phyloP scores from a whole-genome alignment of 768 basidiomycete genomes.

The Trametes meyenii region DNA sequence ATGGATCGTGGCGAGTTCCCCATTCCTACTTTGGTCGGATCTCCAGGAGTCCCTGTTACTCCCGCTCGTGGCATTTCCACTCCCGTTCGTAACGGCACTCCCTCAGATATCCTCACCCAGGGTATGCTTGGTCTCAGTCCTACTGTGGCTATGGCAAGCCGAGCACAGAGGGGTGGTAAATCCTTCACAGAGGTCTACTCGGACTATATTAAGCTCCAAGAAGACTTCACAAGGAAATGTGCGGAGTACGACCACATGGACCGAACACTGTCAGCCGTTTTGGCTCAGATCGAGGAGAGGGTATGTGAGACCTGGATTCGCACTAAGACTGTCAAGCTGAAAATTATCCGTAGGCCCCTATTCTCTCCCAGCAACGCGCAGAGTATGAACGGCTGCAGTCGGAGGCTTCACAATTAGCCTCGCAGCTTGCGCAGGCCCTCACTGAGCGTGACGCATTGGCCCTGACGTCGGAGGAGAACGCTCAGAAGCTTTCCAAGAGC shows the following conservation, averaged over 20 bases:
- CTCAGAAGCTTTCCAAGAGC: slow-evolving; percentile 63
- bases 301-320: slow-evolving; percentile 45
- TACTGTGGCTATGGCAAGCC: slow-evolving; percentile 84
- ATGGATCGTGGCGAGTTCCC: slow-evolving; percentile 77
- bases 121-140: slow-evolving; percentile 78
- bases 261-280: slow-evolving; percentile 72
- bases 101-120: slow-evolving; percentile 49
- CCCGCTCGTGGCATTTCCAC: slow-evolving; percentile 43
- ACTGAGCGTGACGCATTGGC: slow-evolving; percentile 72
- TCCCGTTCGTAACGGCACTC: slow-evolving; percentile 42
- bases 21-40: slow-evolving; percentile 43
- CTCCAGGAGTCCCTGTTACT: slow-evolving; percentile 28
- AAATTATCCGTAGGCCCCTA: slow-evolving; percentile 67
- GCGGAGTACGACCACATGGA: slow-evolving; percentile 87
- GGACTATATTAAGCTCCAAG: slow-evolving; percentile 85
- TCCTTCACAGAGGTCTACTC: slow-evolving; percentile 94
- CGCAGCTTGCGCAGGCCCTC: slow-evolving; percentile 76
- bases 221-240: slow-evolving; percentile 75
- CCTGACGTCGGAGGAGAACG: slow-evolving; percentile 55
- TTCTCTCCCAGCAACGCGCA: slow-evolving; percentile 84
- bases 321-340: slow-evolving; percentile 6
- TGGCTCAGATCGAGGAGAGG: slow-evolving; percentile 90
- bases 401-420: slow-evolving; percentile 79
- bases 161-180: slow-evolving; percentile 79
- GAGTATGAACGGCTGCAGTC: slow-evolving; percentile 86